Percentiles rank a stretch among this genome's conserved stretches.
phyloP scores from a whole-genome alignment of 441 rosid species.

The Biscutella auriculata region DNA sequence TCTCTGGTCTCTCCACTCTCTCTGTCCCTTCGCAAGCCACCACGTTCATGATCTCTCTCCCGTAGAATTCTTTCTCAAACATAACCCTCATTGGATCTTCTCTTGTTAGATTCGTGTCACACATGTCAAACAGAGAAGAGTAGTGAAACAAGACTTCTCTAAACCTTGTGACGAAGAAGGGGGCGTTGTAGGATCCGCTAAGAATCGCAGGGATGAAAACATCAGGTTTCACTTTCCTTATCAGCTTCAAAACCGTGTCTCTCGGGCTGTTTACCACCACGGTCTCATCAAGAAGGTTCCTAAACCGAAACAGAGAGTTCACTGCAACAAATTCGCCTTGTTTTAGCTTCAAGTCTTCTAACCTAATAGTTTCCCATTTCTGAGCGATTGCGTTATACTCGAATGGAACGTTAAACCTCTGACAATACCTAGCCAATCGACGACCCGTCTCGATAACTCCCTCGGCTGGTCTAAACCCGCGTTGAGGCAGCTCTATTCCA shows the following conservation, averaged over 20 bases:
- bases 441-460: constrained; percentile 47
- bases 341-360: constrained; percentile 54
- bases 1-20: constrained; percentile 63
- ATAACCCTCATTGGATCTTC: constrained; percentile 39
- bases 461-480: constrained; percentile 47
- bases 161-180: constrained; percentile 40
- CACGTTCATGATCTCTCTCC: constrained; percentile 34
- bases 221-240: constrained; percentile 48
- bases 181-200: constrained; percentile 39
- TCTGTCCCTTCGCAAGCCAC: constrained; percentile 27
- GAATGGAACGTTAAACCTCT: constrained; percentile 34
- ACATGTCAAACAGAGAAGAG: constrained; percentile 42
- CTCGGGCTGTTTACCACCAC: constrained; percentile 53
- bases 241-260: constrained; percentile 46
- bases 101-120: constrained; percentile 24
- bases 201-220: constrained; percentile 38
- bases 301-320: constrained; percentile 56
- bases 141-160: constrained; percentile 41
- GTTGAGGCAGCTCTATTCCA: constrained; percentile 43
- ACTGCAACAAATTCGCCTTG: constrained; percentile 51
- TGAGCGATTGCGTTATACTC: constrained; percentile 44
- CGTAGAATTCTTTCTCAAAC: constrained; percentile 40
- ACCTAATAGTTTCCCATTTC: constrained; percentile 55
- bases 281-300: constrained; percentile 69
- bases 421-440: constrained; percentile 30